These are phyloP conservation scores for Podaxis rugospora DNA, from an alignment of 768 basidiomycete species.

Conservation along the genomic window DNA sequence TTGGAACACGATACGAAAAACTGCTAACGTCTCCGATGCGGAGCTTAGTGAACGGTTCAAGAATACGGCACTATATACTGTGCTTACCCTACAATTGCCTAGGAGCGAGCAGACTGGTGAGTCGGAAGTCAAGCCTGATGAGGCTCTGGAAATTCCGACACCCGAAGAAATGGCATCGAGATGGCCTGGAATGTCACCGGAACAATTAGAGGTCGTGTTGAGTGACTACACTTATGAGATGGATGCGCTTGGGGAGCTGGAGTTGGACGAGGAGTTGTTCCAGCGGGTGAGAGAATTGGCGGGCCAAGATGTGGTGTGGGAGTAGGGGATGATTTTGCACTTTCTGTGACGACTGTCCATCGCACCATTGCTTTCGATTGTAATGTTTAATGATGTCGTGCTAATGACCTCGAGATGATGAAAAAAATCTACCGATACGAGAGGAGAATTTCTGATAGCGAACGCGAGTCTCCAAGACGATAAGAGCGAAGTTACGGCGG, in stretches of 20 bases:
- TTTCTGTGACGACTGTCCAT: neutral
- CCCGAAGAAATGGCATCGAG: slow-evolving; percentile 59
- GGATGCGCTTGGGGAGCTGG: slow-evolving; percentile 50
- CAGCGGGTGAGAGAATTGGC: slow-evolving; percentile 62
- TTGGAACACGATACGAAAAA: slow-evolving; percentile 75
- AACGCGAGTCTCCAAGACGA: slow-evolving; percentile 56
- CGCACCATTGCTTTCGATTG: neutral
- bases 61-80: slow-evolving; percentile 69
- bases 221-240: slow-evolving; percentile 63
- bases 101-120: slow-evolving; percentile 24
- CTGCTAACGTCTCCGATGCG: slow-evolving; percentile 70
- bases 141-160: slow-evolving; percentile 56
- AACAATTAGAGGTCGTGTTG: slow-evolving; percentile 54
- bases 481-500: slow-evolving; percentile 50
- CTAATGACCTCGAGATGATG: slow-evolving; percentile 17
- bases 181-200: slow-evolving; percentile 70
- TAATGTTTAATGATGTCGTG: neutral
- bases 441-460: slow-evolving; percentile 40
- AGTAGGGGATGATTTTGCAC: slow-evolving; percentile 13
- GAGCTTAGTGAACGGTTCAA: slow-evolving; percentile 70
- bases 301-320: slow-evolving; percentile 40
- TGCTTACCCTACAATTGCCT: slow-evolving; percentile 47
- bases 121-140: slow-evolving; percentile 50
- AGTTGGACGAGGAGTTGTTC: slow-evolving; percentile 53
- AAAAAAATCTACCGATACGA: slow-evolving; percentile 24